phyloP scores from a whole-genome alignment of 139 green algal species.

The Tetradesmus lagerheimii region DNA sequence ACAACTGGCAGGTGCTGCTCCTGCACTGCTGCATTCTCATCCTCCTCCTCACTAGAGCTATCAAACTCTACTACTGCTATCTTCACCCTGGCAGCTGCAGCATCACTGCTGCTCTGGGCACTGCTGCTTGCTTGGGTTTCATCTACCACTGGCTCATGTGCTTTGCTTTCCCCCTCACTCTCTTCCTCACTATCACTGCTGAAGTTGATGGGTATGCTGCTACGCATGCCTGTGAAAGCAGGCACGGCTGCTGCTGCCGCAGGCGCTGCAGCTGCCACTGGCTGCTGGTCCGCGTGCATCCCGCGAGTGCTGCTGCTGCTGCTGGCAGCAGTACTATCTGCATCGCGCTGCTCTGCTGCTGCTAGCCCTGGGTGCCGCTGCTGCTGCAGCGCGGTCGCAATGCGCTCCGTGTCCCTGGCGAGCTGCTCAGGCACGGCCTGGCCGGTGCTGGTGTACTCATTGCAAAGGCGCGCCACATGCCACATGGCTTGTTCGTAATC shows the following conservation, averaged over 20 bases:
- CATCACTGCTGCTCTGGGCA: background rate
- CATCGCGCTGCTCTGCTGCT: background rate
- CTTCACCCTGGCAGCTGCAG: background rate
- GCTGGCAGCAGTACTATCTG: background rate
- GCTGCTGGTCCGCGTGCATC: background rate
- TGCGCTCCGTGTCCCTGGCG: background rate
- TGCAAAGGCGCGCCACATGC: background rate
- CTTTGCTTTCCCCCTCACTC: background rate
- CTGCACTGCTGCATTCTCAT: background rate
- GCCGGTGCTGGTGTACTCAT: background rate
- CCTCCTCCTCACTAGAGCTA: background rate
- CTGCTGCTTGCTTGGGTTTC: background rate
- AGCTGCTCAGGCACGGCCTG: background rate
- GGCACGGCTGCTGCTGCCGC: background rate
- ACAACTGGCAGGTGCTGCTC: background rate
- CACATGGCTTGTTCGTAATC: background rate
- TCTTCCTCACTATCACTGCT: background rate
- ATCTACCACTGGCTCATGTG: background rate
- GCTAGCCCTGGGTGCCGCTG: background rate
- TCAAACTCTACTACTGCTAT: background rate
- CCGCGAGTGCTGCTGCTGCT: background rate
- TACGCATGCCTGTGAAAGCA: conserved; percentile 28
- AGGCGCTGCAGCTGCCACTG: background rate
- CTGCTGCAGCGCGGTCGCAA: conserved; percentile 25
- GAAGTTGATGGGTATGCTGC: background rate